Evolutionary conservation across 768 basidiomycete genomes (phyloP).

Genomic region (Tulasnella sp.): DNA sequence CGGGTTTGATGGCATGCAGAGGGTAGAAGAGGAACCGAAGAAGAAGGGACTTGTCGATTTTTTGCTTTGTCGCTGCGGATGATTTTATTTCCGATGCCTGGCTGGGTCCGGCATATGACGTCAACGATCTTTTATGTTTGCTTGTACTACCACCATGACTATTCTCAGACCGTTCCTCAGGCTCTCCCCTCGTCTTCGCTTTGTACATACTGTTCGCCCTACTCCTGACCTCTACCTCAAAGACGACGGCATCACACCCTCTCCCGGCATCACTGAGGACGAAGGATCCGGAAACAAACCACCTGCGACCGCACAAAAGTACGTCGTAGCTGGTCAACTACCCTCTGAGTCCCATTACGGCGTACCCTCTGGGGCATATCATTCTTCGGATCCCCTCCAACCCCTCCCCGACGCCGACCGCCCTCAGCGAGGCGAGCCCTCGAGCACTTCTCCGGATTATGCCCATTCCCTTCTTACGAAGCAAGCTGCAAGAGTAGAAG

Average conservation of each 20-base stretch:
- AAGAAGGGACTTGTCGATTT: slow-evolving; percentile 1
- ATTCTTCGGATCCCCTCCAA: slow-evolving; percentile 5
- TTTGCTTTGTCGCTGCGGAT: background rate
- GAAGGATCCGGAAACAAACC: slow-evolving; percentile 1
- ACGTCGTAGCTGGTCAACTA: slow-evolving; percentile 4
- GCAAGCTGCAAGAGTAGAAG: slow-evolving; percentile 1
- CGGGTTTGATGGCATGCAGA: slow-evolving; percentile 5
- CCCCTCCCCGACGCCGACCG: background rate
- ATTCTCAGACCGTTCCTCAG: background rate
- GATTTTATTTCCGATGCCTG: background rate
- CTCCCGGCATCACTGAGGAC: slow-evolving; percentile 8
- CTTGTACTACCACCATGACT: slow-evolving; percentile 4
- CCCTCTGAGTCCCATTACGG: slow-evolving; percentile 2
- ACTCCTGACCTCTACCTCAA: slow-evolving; percentile 12
- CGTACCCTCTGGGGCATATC: slow-evolving; percentile 5
- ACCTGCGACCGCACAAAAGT: background rate
- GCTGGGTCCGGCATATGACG: background rate
- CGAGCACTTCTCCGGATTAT: slow-evolving; percentile 8
- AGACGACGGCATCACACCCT: background rate
- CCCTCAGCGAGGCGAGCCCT: background rate
- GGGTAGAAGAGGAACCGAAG: background rate
- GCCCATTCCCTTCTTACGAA: slow-evolving; percentile 6
- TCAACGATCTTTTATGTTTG: background rate
- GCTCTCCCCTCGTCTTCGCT: background rate
- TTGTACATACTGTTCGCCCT: background rate